Conservation (phyloP, 169 alveolate species). For the Eimeria nieschulzi region DNA sequence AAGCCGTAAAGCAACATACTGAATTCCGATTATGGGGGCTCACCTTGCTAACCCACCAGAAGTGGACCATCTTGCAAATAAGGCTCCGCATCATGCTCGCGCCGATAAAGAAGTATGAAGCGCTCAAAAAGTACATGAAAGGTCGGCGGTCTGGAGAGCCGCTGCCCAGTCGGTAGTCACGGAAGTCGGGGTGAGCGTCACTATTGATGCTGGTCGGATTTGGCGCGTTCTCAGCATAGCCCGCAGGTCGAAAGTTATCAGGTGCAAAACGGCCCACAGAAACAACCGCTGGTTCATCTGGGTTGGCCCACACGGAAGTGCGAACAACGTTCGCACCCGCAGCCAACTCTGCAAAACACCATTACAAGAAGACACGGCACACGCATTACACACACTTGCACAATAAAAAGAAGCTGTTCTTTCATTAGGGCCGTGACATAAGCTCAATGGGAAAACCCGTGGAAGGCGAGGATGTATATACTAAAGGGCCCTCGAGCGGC, state of each 20-base stretch:
- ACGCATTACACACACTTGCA: neutral
- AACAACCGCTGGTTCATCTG: conserved; percentile 90
- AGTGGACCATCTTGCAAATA: conserved; percentile 85
- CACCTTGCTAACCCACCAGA: conserved; percentile 85
- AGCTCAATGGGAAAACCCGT: neutral
- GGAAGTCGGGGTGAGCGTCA: conserved; percentile 88
- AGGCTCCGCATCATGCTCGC: conserved; percentile 84
- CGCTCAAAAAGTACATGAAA: conserved; percentile 85
- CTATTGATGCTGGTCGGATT: conserved; percentile 87
- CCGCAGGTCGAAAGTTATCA: conserved; percentile 89
- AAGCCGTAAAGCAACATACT: too few species aligned
- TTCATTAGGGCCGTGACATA: too few species aligned
- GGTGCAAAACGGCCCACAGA: conserved; percentile 87
- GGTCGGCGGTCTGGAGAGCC: conserved; percentile 88
- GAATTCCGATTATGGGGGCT: neutral
- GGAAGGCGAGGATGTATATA: neutral
- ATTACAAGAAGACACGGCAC: neutral
- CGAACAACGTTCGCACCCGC: conserved; percentile 90
- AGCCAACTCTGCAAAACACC: conserved; percentile 83
- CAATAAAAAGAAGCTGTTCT: neutral
- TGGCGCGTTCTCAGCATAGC: conserved; percentile 87
- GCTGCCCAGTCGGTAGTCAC: conserved; percentile 87
- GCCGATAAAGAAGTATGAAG: conserved; percentile 83
- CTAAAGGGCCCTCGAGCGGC: neutral
- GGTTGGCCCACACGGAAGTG: conserved; percentile 89